Evolutionary conservation across 2,329 filamentous ascomycete genomes (phyloP), one percentile per base, ranked within the genome.

Genomic region (Immersiporthe knoxdaviesiana): DNA sequence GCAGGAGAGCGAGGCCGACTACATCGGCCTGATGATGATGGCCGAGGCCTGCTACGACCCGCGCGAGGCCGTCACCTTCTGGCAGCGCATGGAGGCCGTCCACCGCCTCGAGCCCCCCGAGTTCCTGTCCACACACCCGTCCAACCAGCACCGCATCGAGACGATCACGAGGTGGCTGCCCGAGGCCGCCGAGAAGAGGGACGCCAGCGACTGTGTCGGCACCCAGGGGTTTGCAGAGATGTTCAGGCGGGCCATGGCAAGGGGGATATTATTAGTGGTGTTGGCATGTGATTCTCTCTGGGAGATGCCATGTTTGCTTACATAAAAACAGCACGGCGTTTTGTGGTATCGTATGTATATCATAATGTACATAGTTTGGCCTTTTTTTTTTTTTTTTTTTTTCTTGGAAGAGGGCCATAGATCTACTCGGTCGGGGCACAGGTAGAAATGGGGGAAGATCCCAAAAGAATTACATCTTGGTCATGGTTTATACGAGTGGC

Each of bases 1-100:
- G 75, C 91, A 94, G 80, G 92, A 92, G 82, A 88, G 84, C 63
- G 92, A 95, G 80, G 92, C 92, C 0, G 92, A 95, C 75, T 92
- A 92, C 74, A 93, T 94, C 62, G 92, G 92, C 0, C 79, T 94
- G 44, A 88, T 94, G 85, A 91, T 94, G 85, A 94, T 94, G 91
- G 88, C 91, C 0, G 88, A 92, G 79, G 90, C 90, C 35, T 94
- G 92, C 80, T 94, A 91, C 76, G 84, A 93, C 71, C 92, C 92
- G 0, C 79, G 84, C 16, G 87, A 88, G 70, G 91, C 92, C 0
- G 81, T 91, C 58, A 82, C 81, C 0, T 87, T 94, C 70, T 93
- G 89, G 90, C 78, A 84, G 76, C 80, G 89, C 63, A 92, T 93
- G 89, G 88, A 91, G 72, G 76, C 77, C 52, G 76, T 79, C 2